Conservation (phyloP, 2,329 filamentous ascomycete species). For the Arthrobotrys sinensis region DNA sequence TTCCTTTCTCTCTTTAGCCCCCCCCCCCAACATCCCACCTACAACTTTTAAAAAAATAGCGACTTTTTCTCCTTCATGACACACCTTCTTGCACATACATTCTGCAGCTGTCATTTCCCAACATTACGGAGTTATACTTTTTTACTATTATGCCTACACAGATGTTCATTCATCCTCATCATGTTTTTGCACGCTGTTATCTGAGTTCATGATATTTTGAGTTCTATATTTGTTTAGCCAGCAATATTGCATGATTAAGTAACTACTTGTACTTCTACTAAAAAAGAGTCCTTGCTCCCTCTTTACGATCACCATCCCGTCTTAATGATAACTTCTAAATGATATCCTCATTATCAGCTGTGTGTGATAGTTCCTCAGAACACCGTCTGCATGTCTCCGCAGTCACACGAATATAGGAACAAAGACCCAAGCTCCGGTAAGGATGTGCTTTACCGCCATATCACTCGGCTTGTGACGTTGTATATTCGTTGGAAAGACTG, state of each 20-base stretch:
- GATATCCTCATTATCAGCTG: neutral
- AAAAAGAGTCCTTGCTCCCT: neutral
- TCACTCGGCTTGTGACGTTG: neutral
- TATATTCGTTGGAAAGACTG: constrained; percentile 18
- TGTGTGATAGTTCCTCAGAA: neutral
- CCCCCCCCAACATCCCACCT: neutral
- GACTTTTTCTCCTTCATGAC: constrained; percentile 13
- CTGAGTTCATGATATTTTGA: constrained; percentile 14
- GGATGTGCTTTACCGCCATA: neutral
- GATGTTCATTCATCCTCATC: neutral
- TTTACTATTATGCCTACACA: constrained; percentile 4
- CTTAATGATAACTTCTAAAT: neutral
- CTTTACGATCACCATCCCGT: neutral
- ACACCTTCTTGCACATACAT: constrained; percentile 22
- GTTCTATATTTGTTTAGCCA: constrained; percentile 3
- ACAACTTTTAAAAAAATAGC: constrained; percentile 24
- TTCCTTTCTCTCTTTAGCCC: constrained; percentile 2
- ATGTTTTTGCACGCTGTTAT: constrained; percentile 22
- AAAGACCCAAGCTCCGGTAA: neutral
- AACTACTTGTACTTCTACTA: constrained; percentile 6
- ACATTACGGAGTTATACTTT: constrained; percentile 15
- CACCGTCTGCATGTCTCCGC: neutral
- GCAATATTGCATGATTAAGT: constrained; percentile 12
- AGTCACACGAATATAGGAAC: neutral
- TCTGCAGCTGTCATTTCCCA: constrained; percentile 1